These are phyloP conservation scores for Podila epicladia DNA, from an alignment of 192 early-diverging fungal species.

Conservation along the genomic window DNA sequence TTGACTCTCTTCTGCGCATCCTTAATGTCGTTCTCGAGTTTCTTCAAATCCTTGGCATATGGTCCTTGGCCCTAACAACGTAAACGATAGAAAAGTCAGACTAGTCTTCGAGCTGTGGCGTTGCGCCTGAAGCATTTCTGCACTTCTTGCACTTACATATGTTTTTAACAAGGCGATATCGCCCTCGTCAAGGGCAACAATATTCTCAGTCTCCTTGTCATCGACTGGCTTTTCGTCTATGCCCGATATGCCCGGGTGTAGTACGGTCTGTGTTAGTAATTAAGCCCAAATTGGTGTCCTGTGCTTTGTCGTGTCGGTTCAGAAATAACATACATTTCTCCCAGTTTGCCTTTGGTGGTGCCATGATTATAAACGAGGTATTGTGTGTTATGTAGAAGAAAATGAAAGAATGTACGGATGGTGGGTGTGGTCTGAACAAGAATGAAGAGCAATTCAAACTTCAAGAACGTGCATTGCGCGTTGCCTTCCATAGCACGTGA, in stretches of 20 bases:
- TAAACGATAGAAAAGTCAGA: neutral
- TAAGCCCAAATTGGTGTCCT: neutral
- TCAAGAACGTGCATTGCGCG: too few species aligned
- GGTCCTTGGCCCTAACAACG: slow-evolving; percentile 90
- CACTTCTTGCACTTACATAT: slow-evolving; percentile 67
- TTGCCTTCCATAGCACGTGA: too few species aligned
- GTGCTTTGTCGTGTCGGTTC: neutral
- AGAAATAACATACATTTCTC: slow-evolving; percentile 87
- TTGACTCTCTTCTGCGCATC: slow-evolving; percentile 98
- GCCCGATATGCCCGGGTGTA: too few species aligned
- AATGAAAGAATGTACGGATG: neutral
- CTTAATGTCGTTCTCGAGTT: slow-evolving; percentile 94
- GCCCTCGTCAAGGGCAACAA: slow-evolving; percentile 91
- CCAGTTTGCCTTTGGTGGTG: slow-evolving; percentile 95
- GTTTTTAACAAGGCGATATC: slow-evolving; percentile 94
- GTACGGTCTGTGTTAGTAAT: too few species aligned
- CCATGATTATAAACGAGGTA: slow-evolving; percentile 42
- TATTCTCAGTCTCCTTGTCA: slow-evolving; percentile 84
- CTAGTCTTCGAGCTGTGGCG: neutral
- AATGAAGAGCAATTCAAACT: too few species aligned
- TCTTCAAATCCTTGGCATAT: slow-evolving; percentile 95
- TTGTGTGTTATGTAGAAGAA: neutral
- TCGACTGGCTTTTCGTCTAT: slow-evolving; percentile 85
- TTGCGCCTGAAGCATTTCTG: neutral
- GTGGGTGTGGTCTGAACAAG: too few species aligned